A percentile compares a stretch with the other conserved stretches of the same genome.
phyloP scores from a whole-genome alignment of 768 basidiomycete genomes.

The Lactifluus pinguis region DNA sequence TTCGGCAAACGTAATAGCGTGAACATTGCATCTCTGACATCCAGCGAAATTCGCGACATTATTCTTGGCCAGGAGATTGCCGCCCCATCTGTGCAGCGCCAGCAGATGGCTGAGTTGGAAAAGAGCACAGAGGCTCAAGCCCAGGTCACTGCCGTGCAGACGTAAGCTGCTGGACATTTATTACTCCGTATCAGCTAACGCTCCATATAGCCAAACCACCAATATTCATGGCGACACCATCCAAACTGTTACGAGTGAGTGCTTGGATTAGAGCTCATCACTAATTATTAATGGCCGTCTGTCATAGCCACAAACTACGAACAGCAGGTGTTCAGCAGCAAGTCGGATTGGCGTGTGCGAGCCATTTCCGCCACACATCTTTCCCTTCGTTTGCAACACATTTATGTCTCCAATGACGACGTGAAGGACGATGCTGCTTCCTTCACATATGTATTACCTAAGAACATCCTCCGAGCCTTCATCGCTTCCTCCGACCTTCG shows the following conservation, averaged over 20 bases:
- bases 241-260: constrained; percentile 84
- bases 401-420: constrained; percentile 98
- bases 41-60: constrained; percentile 95
- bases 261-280: not conserved
- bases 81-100: constrained; percentile 89
- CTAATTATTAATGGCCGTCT: not conserved
- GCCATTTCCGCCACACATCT: constrained; percentile 97
- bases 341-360: constrained; percentile 98
- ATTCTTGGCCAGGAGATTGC: constrained; percentile 99
- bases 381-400: constrained; percentile 92
- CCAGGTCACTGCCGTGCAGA: constrained; percentile 94
- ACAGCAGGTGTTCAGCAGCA: constrained; percentile 97
- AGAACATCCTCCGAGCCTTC: constrained; percentile 93
- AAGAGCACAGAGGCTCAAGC: constrained; percentile 91
- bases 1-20: constrained; percentile 99
- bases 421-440: constrained; percentile 96
- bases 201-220: constrained; percentile 65
- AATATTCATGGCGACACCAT: constrained; percentile 97
- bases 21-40: constrained; percentile 94
- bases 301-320: constrained; percentile 85
- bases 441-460: constrained; percentile 92
- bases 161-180: constrained; percentile 33
- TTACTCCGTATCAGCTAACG: constrained; percentile 11
- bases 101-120: constrained; percentile 99
- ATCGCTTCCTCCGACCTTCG: constrained; percentile 89